A percentile compares a stretch with the other conserved stretches of the same genome.
phyloP scores from a whole-genome alignment of 495 filamentous ascomycete species.

The Penicillium macrosclerotiorum region DNA sequence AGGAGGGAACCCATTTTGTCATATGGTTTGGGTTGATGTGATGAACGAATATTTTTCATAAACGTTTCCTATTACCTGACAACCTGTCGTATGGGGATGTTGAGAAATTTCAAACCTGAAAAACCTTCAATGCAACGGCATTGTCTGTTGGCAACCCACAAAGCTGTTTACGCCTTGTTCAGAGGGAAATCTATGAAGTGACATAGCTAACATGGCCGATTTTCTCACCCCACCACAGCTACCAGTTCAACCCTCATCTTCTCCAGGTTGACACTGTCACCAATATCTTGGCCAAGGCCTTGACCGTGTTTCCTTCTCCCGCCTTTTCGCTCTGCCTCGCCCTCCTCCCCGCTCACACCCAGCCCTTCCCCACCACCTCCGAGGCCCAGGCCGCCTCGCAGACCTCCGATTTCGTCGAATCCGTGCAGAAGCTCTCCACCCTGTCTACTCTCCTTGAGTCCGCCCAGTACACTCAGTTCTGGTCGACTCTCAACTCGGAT shows the following conservation, averaged over 20 bases:
- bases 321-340: constrained; percentile 93
- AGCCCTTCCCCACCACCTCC: constrained; percentile 53
- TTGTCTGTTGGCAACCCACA: background rate
- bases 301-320: constrained; percentile 94
- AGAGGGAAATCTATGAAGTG: background rate
- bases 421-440: constrained; percentile 79
- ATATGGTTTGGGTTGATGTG: constrained; percentile 33
- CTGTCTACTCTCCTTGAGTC: constrained; percentile 83
- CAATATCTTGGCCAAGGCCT: constrained; percentile 96
- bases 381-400: constrained; percentile 62
- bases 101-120: constrained; percentile 37
- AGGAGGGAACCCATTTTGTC: too few relatives aligned
- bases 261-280: constrained; percentile 94
- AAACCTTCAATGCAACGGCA: constrained; percentile 14
- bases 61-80: constrained; percentile 99
- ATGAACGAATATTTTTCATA: constrained; percentile 60
- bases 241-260: constrained; percentile 99
- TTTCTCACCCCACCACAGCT: constrained; percentile 55
- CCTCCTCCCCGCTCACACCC: constrained; percentile 79
- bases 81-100: constrained; percentile 33
- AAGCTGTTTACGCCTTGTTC: background rate
- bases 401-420: constrained; percentile 68
- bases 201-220: constrained; percentile 13
- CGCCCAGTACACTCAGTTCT: constrained; percentile 87
- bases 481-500: constrained; percentile 86